Percentiles rank a stretch among this genome's conserved stretches.
phyloP scores from a whole-genome alignment of 352 stramenopile genomes.

The Pythium brachiatum region DNA sequence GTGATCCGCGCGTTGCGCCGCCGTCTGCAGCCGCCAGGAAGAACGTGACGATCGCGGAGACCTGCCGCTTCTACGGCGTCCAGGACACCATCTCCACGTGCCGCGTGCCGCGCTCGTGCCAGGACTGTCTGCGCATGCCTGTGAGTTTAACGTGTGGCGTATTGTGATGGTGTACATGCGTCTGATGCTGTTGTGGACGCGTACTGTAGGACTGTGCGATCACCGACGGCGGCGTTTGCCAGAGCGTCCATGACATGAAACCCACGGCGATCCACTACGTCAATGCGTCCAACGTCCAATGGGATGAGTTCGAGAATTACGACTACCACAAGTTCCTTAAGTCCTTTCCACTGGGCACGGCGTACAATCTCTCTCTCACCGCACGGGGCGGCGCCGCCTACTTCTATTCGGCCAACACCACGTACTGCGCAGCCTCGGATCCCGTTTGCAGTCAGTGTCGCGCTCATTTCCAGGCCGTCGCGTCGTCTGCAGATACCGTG shows the following conservation, averaged over 20 bases:
- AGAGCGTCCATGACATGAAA: not conserved
- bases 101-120: not conserved
- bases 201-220: not conserved
- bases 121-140: not conserved
- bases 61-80: not conserved
- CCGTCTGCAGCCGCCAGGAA: not conserved
- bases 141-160: too few relatives aligned
- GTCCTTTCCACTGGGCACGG: not conserved
- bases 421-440: conserved; percentile 45
- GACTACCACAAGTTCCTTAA: not conserved
- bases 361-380: not conserved
- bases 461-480: not conserved
- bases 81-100: not conserved
- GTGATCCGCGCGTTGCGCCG: not conserved
- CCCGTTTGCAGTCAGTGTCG: conserved; percentile 33
- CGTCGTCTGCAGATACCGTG: not conserved
- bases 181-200: not conserved
- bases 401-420: conserved; percentile 30
- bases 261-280: too few relatives aligned
- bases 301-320: not conserved
- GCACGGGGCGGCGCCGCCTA: not conserved
- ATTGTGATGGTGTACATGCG: too few relatives aligned
- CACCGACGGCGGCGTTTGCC: not conserved
- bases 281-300: too few relatives aligned
- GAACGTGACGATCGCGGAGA: not conserved